A percentile compares a stretch with the other conserved stretches of the same genome.
Conservation (phyloP, 1,284 basidiomycete genomes). For the Anthracocystis panici-leucophaei region DNA sequence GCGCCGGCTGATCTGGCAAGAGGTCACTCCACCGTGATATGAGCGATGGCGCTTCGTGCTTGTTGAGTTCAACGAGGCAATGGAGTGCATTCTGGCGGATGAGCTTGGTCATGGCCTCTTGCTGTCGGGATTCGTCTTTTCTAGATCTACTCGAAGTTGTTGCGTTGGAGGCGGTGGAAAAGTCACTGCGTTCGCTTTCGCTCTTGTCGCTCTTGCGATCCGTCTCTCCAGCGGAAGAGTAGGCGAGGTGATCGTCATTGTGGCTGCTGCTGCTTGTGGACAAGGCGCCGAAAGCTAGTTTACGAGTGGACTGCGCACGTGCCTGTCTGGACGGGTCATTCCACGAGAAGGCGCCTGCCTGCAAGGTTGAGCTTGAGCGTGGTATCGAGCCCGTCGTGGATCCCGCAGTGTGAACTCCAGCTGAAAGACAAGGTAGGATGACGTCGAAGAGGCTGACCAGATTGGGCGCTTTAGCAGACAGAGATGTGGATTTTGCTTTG, state of each 20-base stretch:
- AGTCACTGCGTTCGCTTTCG: slow-evolving; percentile 42
- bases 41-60: slow-evolving; percentile 18
- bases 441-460: slow-evolving; percentile 20
- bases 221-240: slow-evolving; percentile 25
- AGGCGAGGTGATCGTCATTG: not conserved
- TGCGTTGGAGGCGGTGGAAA: slow-evolving; percentile 26
- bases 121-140: slow-evolving; percentile 32
- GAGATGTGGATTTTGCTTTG: not conserved
- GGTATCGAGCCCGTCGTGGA: not conserved
- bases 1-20: slow-evolving; percentile 24
- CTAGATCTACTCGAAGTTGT: slow-evolving; percentile 6
- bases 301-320: not conserved
- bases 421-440: slow-evolving; percentile 23
- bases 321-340: not conserved
- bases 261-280: not conserved
- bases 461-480: not conserved
- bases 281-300: too few relatives aligned
- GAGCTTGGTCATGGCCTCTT: slow-evolving; percentile 19
- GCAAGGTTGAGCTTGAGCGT: slow-evolving; percentile 14
- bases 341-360: slow-evolving; percentile 26
- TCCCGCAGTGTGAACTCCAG: slow-evolving; percentile 1
- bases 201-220: slow-evolving; percentile 43
- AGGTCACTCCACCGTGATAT: slow-evolving; percentile 27
- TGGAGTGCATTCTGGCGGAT: slow-evolving; percentile 40
- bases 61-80: slow-evolving; percentile 36